Evolutionary conservation across 495 filamentous ascomycete species (phyloP).

Genomic region (Cercophora samala): DNA sequence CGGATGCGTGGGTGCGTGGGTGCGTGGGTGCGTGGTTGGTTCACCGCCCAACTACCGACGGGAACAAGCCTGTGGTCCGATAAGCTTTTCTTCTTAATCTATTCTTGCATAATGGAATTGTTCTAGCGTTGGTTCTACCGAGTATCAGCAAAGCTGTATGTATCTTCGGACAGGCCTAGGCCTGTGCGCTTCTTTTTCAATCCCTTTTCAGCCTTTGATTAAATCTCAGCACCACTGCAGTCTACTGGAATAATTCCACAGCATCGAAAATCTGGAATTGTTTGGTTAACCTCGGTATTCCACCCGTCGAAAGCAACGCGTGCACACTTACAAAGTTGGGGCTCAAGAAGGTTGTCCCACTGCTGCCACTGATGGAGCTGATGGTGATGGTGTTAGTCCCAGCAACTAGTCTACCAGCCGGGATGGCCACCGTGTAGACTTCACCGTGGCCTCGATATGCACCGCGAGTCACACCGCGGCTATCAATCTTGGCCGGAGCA

Average conservation of each 20-base stretch:
- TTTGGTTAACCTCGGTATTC: neutral
- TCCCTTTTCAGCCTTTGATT: neutral
- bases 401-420: conserved; percentile 52
- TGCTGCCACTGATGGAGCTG: conserved; percentile 56
- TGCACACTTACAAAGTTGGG: conserved; percentile 57
- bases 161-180: neutral
- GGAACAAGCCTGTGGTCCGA: neutral
- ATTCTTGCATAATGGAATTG: neutral
- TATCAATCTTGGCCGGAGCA: conserved; percentile 61
- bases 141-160: neutral
- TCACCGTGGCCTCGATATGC: conserved; percentile 62
- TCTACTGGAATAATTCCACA: conserved; percentile 46
- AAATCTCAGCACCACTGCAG: neutral
- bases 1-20: too few relatives aligned
- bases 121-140: neutral
- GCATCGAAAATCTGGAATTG: conserved; percentile 53
- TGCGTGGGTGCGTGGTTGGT: too few relatives aligned
- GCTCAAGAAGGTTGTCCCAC: conserved; percentile 50
- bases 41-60: neutral
- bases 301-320: neutral
- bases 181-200: neutral
- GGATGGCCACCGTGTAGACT: conserved; percentile 56
- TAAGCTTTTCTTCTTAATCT: neutral
- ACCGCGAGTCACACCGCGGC: conserved; percentile 61
- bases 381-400: conserved; percentile 64